Evolutionary conservation across 345 rosid species (phyloP), one percentile per base, ranked within the genome.

Genomic region (Clarkia xantiana): DNA sequence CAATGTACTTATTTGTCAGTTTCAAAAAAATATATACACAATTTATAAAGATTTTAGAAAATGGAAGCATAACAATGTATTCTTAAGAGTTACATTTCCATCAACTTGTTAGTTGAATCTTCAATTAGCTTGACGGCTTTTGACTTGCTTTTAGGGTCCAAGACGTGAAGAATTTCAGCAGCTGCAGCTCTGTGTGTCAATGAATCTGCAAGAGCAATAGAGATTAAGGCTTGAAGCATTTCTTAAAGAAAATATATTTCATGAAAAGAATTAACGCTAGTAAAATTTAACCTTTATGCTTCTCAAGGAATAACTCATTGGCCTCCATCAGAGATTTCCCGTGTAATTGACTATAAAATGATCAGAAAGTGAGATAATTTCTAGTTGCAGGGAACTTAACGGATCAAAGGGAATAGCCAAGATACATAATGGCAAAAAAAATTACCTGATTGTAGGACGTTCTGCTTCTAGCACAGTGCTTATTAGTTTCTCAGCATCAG

Each of bases 161-260:
- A 74, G 47, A 76, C 58, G 61, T 45, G 62, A 44, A 84, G 51
- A 89, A 84, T 84, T 76, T 88, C 97, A 14, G 97, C 93, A 51
- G 68, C 89, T 42, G 97, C 97, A 39, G 83, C 89, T 66, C 89
- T 88, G 70, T 88, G 97, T 84, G 78, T 75, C 77, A 88, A 76
- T 38, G 95, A 88, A 73, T 67, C 97, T 88, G 80, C 62, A 36
- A 44, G 16, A 57, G 10, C 61, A 1, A 44, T 43, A 52, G 39
- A 39, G 25, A 17, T 17, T 36, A 44, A 54, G 44, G 10, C 17
- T 29, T 45, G 41, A 42, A 14, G 11, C 25, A 41, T 18, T 2
- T 19, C 10, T 18, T 14, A 48, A 14, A 14, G 18, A 23, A 3
- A 18, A 53, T n/a, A 40, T 23, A 17, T 2, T 40, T 11, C 10